These are phyloP conservation scores for Coniochaeta prunicola DNA, from an alignment of 2,329 filamentous ascomycete species.

Conservation along the genomic window DNA sequence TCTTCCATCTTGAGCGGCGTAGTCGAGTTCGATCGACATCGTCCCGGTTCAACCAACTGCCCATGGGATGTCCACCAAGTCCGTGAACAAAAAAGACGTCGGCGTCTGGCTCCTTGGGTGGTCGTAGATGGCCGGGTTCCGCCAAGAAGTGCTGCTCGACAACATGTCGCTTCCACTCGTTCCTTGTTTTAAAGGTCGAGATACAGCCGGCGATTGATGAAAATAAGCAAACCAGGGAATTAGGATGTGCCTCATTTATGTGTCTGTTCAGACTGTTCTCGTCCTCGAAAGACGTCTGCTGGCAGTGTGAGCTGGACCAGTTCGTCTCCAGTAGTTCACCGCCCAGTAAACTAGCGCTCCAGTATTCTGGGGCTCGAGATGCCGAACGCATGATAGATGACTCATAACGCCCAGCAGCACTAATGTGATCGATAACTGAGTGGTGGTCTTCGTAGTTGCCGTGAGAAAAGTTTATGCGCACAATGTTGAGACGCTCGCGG, in stretches of 20 bases:
- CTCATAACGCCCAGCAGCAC: conserved; percentile 55
- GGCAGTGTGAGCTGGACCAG: background rate
- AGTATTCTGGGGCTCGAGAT: too few relatives aligned
- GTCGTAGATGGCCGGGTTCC: too few relatives aligned
- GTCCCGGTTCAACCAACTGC: background rate
- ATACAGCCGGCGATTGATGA: background rate
- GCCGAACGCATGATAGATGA: too few relatives aligned
- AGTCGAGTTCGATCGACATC: background rate
- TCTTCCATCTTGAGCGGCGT: background rate
- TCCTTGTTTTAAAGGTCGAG: background rate
- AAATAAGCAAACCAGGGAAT: background rate
- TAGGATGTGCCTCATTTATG: background rate
- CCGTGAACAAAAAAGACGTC: background rate
- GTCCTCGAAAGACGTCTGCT: background rate
- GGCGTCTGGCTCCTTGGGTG: background rate
- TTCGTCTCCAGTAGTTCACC: background rate
- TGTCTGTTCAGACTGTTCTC: background rate
- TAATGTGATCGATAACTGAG: conserved; percentile 94
- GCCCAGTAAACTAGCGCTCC: background rate
- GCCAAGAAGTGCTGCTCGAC: background rate
- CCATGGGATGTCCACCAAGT: background rate
- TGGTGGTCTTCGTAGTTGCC: conserved; percentile 86
- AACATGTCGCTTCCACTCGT: background rate
- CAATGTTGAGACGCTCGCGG: conserved; percentile 87
- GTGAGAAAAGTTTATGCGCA: conserved; percentile 99